Conservation (phyloP, 2,329 filamentous ascomycete genomes). For the Alternaria rosae region DNA sequence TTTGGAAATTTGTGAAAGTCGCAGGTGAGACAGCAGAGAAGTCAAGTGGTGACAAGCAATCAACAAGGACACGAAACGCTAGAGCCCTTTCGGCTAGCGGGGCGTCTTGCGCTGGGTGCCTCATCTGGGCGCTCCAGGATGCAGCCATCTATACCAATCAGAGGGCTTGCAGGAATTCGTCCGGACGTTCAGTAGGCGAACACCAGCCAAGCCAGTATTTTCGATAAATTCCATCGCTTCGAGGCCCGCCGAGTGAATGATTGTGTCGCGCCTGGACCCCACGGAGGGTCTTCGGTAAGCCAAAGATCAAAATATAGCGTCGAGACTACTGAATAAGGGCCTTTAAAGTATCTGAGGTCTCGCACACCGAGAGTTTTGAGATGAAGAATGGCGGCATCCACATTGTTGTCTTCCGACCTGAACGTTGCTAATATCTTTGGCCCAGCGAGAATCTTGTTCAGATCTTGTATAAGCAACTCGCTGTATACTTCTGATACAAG, state of each 20-base stretch:
- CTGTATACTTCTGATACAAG: neutral
- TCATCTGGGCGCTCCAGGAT: neutral
- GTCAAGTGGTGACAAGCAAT: neutral
- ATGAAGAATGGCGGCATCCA: neutral
- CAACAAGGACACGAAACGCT: neutral
- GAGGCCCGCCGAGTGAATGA: neutral
- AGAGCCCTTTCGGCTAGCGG: neutral
- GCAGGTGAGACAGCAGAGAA: neutral
- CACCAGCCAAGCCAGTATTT: neutral
- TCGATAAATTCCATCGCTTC: neutral
- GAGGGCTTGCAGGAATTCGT: neutral
- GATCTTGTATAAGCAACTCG: neutral
- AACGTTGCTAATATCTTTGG: neutral
- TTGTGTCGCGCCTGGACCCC: neutral
- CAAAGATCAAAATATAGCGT: neutral
- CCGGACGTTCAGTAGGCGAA: neutral
- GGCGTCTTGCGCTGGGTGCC: neutral
- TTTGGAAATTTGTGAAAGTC: neutral
- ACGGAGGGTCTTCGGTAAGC: neutral
- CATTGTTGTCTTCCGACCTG: neutral
- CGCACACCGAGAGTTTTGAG: neutral
- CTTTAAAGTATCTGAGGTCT: neutral
- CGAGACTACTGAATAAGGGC: neutral
- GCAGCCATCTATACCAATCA: neutral
- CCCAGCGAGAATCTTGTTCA: neutral